A percentile compares a stretch with the other conserved stretches of the same genome.
Conservation (phyloP, 2,329 filamentous ascomycete genomes). For the Fusarium gaditjirri region DNA sequence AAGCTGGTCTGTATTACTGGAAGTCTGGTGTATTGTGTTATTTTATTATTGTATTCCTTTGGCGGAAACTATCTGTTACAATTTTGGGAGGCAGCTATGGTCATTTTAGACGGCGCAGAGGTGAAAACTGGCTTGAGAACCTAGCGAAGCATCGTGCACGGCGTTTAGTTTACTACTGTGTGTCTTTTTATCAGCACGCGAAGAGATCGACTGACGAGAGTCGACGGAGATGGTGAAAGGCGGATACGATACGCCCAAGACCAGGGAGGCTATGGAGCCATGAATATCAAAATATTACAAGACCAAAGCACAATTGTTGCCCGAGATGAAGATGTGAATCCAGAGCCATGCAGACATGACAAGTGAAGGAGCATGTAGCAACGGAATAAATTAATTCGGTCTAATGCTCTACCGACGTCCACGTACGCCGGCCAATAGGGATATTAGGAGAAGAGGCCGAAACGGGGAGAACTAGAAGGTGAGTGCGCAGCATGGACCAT, state of each 20-base stretch:
- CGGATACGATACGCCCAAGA: background rate
- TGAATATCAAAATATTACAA: conserved; percentile 41
- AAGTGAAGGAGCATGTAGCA: background rate
- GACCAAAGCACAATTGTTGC: conserved; percentile 25
- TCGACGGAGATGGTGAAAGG: conserved; percentile 11
- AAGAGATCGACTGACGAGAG: conserved; percentile 12
- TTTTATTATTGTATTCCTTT: conserved; percentile 3
- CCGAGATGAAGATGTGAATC: conserved; percentile 31
- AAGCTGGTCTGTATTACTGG: conserved; percentile 35
- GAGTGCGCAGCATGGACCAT: conserved; percentile 4
- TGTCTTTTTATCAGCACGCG: background rate
- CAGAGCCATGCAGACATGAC: conserved; percentile 14
- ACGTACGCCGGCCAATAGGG: conserved; percentile 13
- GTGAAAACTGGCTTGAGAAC: conserved; percentile 33
- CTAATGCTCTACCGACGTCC: conserved; percentile 10
- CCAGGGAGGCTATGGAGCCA: conserved; percentile 28
- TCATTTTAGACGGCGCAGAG: conserved; percentile 36
- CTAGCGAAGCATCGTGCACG: conserved; percentile 38
- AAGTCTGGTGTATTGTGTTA: conserved; percentile 14
- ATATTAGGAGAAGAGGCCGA: background rate
- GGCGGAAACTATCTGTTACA: conserved; percentile 6
- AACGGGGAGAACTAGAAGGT: background rate
- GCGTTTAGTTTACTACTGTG: conserved; percentile 22
- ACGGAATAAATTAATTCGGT: conserved; percentile 10
- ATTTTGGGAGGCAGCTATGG: conserved; percentile 11